A percentile compares a stretch with the other conserved stretches of the same genome.
These are phyloP conservation scores for Bromus sterilis DNA, from an alignment of 176 grass and related monocot genomes.

Conservation along the genomic window DNA sequence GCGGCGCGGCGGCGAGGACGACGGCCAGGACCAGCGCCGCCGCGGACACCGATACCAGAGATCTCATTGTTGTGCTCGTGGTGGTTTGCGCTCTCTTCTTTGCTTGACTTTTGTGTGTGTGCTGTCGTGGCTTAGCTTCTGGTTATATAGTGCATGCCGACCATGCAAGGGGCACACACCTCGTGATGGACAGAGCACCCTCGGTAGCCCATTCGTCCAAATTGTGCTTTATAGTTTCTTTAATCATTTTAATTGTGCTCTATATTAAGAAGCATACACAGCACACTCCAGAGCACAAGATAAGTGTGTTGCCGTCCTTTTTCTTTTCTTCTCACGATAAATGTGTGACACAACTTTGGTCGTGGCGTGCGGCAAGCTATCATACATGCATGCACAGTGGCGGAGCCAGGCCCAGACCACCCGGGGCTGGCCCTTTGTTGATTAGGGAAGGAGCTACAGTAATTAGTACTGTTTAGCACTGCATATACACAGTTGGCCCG, in stretches of 20 bases:
- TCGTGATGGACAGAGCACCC: background rate
- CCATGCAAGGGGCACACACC: background rate
- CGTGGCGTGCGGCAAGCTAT: background rate
- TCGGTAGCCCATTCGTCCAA: background rate
- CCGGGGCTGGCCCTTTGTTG: too few relatives aligned
- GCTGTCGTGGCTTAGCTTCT: background rate
- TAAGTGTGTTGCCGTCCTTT: background rate
- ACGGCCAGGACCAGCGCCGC: background rate
- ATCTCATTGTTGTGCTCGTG: background rate
- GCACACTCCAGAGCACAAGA: background rate
- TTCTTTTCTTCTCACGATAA: background rate
- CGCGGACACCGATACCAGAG: background rate
- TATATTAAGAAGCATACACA: background rate
- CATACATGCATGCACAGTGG: background rate
- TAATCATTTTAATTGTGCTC: background rate
- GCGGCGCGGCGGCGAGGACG: background rate
- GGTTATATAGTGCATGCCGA: background rate
- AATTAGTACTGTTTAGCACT: too few relatives aligned
- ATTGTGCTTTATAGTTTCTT: background rate
- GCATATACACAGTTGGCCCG: too few relatives aligned
- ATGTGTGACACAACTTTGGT: background rate
- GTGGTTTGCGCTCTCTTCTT: background rate
- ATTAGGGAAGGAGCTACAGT: too few relatives aligned
- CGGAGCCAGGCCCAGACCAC: too few relatives aligned
- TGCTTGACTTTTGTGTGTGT: background rate